Percentiles rank a stretch among this genome's conserved stretches.
These are phyloP conservation scores for Coniferiporia weirii DNA, from an alignment of 1,284 basidiomycete species.

Conservation along the genomic window DNA sequence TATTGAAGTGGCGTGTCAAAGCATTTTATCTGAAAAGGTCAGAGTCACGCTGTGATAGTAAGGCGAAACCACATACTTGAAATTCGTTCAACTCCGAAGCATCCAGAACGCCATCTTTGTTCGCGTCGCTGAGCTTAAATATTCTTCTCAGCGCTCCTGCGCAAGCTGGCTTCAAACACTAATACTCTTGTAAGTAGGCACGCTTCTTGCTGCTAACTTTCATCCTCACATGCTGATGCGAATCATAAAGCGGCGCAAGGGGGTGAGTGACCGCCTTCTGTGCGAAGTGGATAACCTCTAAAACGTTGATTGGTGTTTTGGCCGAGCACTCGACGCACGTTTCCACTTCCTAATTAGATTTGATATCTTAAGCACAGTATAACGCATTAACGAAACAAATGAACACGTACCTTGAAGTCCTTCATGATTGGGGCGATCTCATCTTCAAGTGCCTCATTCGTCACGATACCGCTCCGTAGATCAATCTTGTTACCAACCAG, in stretches of 20 bases:
- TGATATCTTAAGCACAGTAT: conserved; percentile 15
- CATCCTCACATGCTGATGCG: conserved; percentile 78
- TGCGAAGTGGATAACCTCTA: conserved; percentile 99
- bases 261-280: conserved; percentile 98
- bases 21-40: conserved; percentile 53
- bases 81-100: conserved; percentile 94
- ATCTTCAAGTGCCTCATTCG: conserved; percentile 91
- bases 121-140: conserved; percentile 92
- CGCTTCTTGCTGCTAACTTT: conserved; percentile 14
- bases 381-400: conserved; percentile 8
- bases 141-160: conserved; percentile 86
- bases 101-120: conserved; percentile 92
- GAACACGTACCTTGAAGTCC: conserved; percentile 79
- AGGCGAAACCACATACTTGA: conserved; percentile 52
- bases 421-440: conserved; percentile 95
- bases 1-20: conserved; percentile 90
- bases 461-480: conserved; percentile 85
- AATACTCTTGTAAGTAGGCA: conserved; percentile 16
- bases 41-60: conserved; percentile 5
- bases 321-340: conserved; percentile 98
- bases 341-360: conserved; percentile 76
- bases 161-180: conserved; percentile 94
- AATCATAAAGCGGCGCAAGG: conserved; percentile 96
- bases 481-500: conserved; percentile 99
- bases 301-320: conserved; percentile 85